Evolutionary conservation across 805 yeast species (phyloP).

Genomic region (Yarrowia yakushimensis): DNA sequence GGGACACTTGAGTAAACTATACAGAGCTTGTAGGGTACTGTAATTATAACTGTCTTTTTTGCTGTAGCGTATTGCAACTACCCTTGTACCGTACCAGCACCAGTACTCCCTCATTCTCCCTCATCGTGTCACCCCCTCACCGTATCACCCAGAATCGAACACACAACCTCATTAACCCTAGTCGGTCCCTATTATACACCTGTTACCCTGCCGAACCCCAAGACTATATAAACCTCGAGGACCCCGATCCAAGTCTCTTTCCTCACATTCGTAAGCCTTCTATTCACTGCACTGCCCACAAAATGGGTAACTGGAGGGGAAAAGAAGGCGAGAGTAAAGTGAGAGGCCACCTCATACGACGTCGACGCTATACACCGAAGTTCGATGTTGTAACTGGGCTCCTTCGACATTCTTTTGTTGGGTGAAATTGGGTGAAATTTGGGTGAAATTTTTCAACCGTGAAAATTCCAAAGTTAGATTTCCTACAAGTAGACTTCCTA

Average conservation of each 20-base stretch:
- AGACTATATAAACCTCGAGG: not conserved
- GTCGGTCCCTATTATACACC: conserved; percentile 5
- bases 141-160: not conserved
- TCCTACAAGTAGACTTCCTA: too few relatives aligned
- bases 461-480: too few relatives aligned
- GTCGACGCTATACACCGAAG: not conserved
- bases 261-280: conserved; percentile 20
- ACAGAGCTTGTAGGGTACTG: too few relatives aligned
- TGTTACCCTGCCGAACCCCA: not conserved
- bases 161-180: not conserved
- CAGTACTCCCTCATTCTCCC: too few relatives aligned
- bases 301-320: conserved; percentile 25
- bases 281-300: conserved; percentile 24
- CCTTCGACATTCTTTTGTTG: conserved; percentile 13
- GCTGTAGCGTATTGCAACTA: too few relatives aligned
- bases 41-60: too few relatives aligned
- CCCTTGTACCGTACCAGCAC: too few relatives aligned
- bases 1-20: too few relatives aligned
- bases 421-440: too few relatives aligned
- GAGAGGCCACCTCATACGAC: conserved; percentile 26
- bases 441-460: not conserved
- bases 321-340: conserved; percentile 25
- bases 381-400: conserved; percentile 24
- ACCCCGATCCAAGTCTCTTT: not conserved
- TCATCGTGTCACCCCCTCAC: too few relatives aligned